A percentile compares a stretch with the other conserved stretches of the same genome.
These are phyloP conservation scores for Gentiana straminea DNA, from an alignment of 257 asterid species.

Conservation along the genomic window DNA sequence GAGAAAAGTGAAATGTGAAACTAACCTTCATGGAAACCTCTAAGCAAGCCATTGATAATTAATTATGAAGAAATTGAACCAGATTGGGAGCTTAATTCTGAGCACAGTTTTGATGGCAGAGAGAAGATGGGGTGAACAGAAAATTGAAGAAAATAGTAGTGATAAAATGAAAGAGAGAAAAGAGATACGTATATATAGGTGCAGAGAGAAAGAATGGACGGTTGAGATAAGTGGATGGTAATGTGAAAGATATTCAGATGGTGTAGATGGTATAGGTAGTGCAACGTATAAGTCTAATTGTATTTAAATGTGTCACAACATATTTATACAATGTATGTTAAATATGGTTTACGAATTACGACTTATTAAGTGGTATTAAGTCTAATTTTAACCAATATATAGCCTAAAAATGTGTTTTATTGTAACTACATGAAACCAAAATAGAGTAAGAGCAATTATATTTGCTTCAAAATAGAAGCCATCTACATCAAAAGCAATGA, in stretches of 20 bases:
- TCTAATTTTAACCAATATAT: too few relatives aligned
- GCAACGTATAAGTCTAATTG: too few relatives aligned
- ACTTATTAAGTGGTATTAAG: too few relatives aligned
- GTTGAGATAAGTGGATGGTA: conserved; percentile 9
- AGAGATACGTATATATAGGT: conserved; percentile 28
- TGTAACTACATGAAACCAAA: too few relatives aligned
- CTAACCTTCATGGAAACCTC: conserved; percentile 47
- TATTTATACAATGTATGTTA: too few relatives aligned
- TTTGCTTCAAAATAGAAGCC: too few relatives aligned
- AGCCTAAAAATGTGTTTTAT: too few relatives aligned
- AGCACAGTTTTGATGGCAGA: conserved; percentile 10
- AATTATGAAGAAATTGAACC: conserved; percentile 5
- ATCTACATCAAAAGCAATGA: too few relatives aligned
- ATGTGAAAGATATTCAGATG: conserved; percentile 4
- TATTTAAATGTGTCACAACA: too few relatives aligned
- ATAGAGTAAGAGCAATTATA: too few relatives aligned
- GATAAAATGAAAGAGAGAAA: conserved; percentile 8
- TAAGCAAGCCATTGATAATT: conserved; percentile 42
- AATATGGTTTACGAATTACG: too few relatives aligned
- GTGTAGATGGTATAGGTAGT: neutral
- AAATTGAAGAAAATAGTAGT: conserved; percentile 4
- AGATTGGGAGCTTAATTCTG: conserved; percentile 1
- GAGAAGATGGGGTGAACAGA: conserved; percentile 6
- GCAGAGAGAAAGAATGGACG: conserved; percentile 13
- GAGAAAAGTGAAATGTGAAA: neutral